Base-by-base conservation (phyloP, 2,329 filamentous ascomycete species). In the Fusarium tricinctum region DNA sequence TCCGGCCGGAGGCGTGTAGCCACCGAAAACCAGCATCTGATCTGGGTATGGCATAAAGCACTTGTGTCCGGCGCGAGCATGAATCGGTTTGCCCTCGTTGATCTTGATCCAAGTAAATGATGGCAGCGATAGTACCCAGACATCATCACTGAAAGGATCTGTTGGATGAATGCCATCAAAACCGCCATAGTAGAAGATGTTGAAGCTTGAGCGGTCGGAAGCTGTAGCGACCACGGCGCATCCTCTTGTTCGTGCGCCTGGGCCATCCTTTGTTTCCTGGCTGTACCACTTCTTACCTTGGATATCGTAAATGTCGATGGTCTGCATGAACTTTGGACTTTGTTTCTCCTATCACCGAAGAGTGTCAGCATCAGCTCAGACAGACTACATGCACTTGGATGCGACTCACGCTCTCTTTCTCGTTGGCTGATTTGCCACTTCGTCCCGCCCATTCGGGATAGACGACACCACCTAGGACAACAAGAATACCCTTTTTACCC, bases 141-240 rank as follows among this genome's bases (percentile, higher is more conserved):
- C 91, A 46, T 92, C 91, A 63, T 93, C 88, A 54, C 77, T 83
- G 67, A 83, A 86, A 17, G 76, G 63, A 0, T 78, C 61, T 0
- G 44, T 51, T 0, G 61, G 28, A 57, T 84, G 59, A 8, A 89
- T 68, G 0, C 86, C 88, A 58, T 88, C 80, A 73, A 91, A 94
- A 0, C 93, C 93, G 17, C 92, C 93, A 71, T 93, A 96, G 80
- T 92, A 93, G 81, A 95, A 94, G 49, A 97, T 89, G 75, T 94
- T 94, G 78, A 91, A 92, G 60, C 90, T 93, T 13, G 91, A 92
- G 33, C 83, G 84, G 74, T 94, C 92, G 44, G 88, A 83, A 15
- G 92, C 89, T 0, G 88, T 83, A n/a, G 88, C 91, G 2, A 93
- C 88, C 0, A 93, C 90, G 5, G 92, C 90, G 73, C 93, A 96